Base-by-base conservation (phyloP, 352 stramenopile genomes). In the Blastocystis sp. region DNA sequence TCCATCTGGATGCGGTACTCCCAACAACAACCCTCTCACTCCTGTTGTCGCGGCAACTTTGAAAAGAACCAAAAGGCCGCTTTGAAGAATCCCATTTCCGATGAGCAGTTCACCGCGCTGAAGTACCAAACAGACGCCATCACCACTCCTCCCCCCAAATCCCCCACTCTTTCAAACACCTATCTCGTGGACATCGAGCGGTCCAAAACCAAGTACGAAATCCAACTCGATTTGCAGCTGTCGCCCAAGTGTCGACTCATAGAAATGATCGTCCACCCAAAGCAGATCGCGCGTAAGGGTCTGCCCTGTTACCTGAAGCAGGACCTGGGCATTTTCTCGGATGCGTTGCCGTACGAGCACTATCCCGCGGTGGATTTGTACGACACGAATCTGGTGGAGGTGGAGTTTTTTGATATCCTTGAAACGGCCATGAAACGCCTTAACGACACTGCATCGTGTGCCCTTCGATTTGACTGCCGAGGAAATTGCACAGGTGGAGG, bases 401-500 rank as follows among this genome's bases (percentile, higher is more conserved):
- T 81, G 11, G 40, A 59, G 17, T 64, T 64, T 65, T 63, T 81
- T 65, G 71, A 81, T 81, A 81, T 81, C 71, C 71, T 21, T 61
- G 11, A 21, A 21, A 61, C 11, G 11, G 11, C 11, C 11, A 21
- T 65, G 11, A 61, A 21, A 34, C 28, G 28, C 28, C 28, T 81
- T 63, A 81, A 21, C 17, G 45, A 9, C 28, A 81, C 71, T 81
- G 21, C 45, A 81, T 45, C 52, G 24, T 1, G 52, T 81, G 38
- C 42, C 42, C 17, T 42, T 65, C 57, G 59, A 63, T 52, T 81
- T 81, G 17, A 17, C 21, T 10, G 3, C 11, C 0, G 10, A 65
- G 7, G 48, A 81, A 24, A 64, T 68, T 1, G 0, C 64, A 7
- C 42, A 14, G 10, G 48, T 81, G 24, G 11, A 28, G n/a, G 48